Evolutionary conservation across 2,329 filamentous ascomycete species (phyloP).

Genomic region (Tetracladium maxilliforme): DNA sequence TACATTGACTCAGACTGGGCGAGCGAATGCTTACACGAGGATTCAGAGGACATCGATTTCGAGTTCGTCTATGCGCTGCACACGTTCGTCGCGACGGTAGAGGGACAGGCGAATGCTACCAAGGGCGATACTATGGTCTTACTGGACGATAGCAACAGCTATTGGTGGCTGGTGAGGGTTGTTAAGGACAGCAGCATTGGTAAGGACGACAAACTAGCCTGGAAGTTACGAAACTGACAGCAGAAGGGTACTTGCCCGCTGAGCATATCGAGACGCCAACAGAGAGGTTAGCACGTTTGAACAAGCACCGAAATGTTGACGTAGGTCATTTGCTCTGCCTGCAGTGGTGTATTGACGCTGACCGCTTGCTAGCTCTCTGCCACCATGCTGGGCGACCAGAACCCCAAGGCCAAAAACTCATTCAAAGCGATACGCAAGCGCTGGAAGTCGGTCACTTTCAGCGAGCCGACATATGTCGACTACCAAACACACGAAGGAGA

Average conservation of each 20-base stretch:
- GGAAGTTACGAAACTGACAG: not conserved
- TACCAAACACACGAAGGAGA: conserved; percentile 54
- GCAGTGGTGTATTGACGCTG: no score
- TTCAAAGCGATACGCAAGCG: conserved; percentile 57
- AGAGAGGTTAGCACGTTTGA: conserved; percentile 80
- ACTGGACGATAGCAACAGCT: conserved; percentile 96
- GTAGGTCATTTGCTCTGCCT: no score
- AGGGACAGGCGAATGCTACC: conserved; percentile 94
- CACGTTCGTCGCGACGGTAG: conserved; percentile 93
- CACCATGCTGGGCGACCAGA: conserved; percentile 56
- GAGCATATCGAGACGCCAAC: conserved; percentile 98
- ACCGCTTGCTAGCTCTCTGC: conserved; percentile 42
- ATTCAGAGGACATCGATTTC: conserved; percentile 97
- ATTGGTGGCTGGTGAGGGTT: conserved; percentile 97
- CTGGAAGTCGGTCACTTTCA: conserved; percentile 57
- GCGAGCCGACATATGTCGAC: conserved; percentile 55
- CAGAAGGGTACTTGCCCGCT: conserved; percentile 76
- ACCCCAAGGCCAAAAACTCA: conserved; percentile 58
- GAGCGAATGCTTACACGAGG: conserved; percentile 76
- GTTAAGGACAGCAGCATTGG: conserved; percentile 95
- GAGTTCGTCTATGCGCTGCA: conserved; percentile 98
- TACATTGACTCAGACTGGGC: conserved; percentile 62
- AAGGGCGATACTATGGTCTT: conserved; percentile 99
- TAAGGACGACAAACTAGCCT: conserved; percentile 16
- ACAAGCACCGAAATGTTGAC: conserved; percentile 97